Evolutionary conservation across 805 yeast species (phyloP).

Genomic region (Metschnikowia lochheadii): DNA sequence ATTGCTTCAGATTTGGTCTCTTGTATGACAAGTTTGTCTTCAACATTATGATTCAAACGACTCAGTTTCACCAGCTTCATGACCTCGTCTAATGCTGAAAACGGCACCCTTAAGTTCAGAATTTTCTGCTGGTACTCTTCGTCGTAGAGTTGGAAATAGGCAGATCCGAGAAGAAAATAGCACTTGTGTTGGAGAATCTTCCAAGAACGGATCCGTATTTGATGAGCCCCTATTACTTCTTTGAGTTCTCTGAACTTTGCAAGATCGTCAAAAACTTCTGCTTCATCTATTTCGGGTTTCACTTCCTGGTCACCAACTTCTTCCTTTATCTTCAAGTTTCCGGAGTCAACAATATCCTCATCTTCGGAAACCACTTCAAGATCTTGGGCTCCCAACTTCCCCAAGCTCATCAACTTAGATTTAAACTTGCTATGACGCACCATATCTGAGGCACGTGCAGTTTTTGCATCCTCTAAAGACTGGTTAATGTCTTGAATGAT

Average conservation of each 20-base stretch:
- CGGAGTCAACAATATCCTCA: background rate
- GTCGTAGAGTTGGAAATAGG: conserved; percentile 55
- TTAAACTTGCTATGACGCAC: background rate
- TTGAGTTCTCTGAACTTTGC: conserved; percentile 11
- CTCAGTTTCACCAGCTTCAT: conserved; percentile 1
- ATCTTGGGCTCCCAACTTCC: conserved; percentile 23
- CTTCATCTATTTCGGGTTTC: background rate
- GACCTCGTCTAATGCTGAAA: conserved; percentile 3
- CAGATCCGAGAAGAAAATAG: conserved; percentile 72
- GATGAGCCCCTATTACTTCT: conserved; percentile 24
- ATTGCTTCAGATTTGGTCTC: background rate
- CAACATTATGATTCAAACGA: background rate
- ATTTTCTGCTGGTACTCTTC: conserved; percentile 29
- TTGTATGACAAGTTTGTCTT: background rate
- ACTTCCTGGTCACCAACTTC: background rate
- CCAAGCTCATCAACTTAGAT: conserved; percentile 1
- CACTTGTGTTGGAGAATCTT: conserved; percentile 67
- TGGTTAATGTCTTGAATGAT: conserved; percentile 22
- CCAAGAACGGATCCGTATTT: conserved; percentile 43
- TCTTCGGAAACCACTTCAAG: conserved; percentile 5
- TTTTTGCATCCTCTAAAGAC: background rate
- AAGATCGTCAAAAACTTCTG: conserved; percentile 4
- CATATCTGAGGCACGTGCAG: conserved; percentile 1
- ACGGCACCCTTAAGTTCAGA: conserved; percentile 9
- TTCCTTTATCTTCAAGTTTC: background rate